Conservation (phyloP, 768 basidiomycete species). For the Auriculariales sp. region DNA sequence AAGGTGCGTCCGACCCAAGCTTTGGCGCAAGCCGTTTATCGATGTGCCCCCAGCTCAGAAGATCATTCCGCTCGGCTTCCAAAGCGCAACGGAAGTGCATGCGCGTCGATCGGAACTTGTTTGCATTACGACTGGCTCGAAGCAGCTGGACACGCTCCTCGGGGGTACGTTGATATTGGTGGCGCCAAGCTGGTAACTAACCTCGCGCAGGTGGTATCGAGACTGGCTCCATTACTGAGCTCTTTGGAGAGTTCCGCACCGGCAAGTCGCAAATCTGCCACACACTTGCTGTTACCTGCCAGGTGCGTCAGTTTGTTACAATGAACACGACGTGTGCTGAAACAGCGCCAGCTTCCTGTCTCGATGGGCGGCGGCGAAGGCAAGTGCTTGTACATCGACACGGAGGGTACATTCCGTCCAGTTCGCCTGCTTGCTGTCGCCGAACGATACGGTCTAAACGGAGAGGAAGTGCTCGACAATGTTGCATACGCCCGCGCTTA, state of each 20-base stretch:
- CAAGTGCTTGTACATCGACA: constrained; percentile 97
- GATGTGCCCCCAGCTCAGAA: constrained; percentile 56
- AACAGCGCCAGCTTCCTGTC: constrained; percentile 47
- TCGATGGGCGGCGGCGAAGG: constrained; percentile 99
- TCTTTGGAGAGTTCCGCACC: constrained; percentile 97
- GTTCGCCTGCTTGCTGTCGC: constrained; percentile 88
- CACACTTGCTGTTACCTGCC: constrained; percentile 94
- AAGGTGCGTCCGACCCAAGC: constrained; percentile 43
- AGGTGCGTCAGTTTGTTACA: constrained; percentile 22
- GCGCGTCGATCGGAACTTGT: constrained; percentile 89
- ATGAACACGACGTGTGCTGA: neutral
- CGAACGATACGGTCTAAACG: constrained; percentile 90
- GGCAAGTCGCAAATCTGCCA: constrained; percentile 98
- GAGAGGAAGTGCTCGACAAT: constrained; percentile 96
- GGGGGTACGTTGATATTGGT: constrained; percentile 44
- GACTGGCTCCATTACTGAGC: constrained; percentile 94
- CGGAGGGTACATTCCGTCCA: constrained; percentile 97
- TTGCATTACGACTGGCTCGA: constrained; percentile 92
- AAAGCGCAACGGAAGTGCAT: constrained; percentile 96
- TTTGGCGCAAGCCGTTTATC: neutral
- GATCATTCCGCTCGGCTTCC: constrained; percentile 93
- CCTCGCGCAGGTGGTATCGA: constrained; percentile 72
- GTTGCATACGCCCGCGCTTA: constrained; percentile 97
- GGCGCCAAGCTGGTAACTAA: no score
- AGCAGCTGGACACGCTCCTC: constrained; percentile 86